A percentile compares a stretch with the other conserved stretches of the same genome.
Conservation (phyloP, 1,284 basidiomycete species). For the Pseudozyma hubeiensis region DNA sequence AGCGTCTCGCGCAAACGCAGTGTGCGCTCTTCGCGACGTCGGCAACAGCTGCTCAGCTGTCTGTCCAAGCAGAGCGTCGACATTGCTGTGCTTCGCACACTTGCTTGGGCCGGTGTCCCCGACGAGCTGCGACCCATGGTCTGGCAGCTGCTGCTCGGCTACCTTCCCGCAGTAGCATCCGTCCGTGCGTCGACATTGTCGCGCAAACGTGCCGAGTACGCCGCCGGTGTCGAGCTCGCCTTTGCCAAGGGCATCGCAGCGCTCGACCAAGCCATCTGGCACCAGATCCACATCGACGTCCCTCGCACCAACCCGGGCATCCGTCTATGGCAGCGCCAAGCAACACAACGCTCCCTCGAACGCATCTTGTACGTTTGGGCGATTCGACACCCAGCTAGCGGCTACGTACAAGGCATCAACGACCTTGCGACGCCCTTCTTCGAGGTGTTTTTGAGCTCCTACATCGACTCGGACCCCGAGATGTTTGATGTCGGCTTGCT, state of each 20-base stretch:
- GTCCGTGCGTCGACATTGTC: slow-evolving; percentile 81
- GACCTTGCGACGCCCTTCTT: slow-evolving; percentile 69
- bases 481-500: slow-evolving; percentile 61
- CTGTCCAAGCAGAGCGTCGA: slow-evolving; percentile 56
- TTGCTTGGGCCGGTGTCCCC: slow-evolving; percentile 97
- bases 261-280: slow-evolving; percentile 65
- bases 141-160: slow-evolving; percentile 90
- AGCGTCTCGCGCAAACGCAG: slow-evolving; percentile 39
- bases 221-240: slow-evolving; percentile 87
- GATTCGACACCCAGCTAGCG: slow-evolving; percentile 66
- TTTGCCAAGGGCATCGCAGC: slow-evolving; percentile 77
- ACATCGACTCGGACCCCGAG: slow-evolving; percentile 63
- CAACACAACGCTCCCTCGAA: slow-evolving; percentile 65
- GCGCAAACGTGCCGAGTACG: slow-evolving; percentile 92
- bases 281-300: slow-evolving; percentile 68
- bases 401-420: slow-evolving; percentile 68
- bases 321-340: slow-evolving; percentile 65
- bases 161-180: slow-evolving; percentile 86
- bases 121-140: slow-evolving; percentile 86
- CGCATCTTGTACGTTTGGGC: slow-evolving; percentile 68
- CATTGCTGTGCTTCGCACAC: slow-evolving; percentile 80
- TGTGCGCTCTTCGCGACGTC: slow-evolving; percentile 45
- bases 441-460: slow-evolving; percentile 65
- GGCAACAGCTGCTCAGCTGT: slow-evolving; percentile 55
- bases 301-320: slow-evolving; percentile 67